Evolutionary conservation across 75 land plant species (phyloP).

Genomic region (Chamaecyparis obtusa): DNA sequence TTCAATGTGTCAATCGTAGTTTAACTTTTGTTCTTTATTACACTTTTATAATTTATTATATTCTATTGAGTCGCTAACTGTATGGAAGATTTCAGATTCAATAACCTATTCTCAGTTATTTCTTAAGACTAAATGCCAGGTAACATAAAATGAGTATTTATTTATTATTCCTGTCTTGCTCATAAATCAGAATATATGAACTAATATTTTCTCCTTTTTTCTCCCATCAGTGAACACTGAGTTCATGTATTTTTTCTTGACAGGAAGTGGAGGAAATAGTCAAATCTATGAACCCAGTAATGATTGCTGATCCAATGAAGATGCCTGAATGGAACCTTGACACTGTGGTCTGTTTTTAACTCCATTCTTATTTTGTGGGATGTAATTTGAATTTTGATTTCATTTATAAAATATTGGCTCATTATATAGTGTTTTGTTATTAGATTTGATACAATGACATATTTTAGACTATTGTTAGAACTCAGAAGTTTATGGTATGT

Average conservation of each 20-base stretch:
- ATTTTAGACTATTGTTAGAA: neutral
- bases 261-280: slow-evolving; percentile 63
- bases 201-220: neutral
- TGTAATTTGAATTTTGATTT: neutral
- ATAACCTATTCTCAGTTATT: neutral
- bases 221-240: neutral
- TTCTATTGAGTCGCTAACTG: neutral
- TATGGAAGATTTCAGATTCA: neutral
- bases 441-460: neutral
- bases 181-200: neutral
- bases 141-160: neutral
- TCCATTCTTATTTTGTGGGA: neutral
- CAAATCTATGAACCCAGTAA: slow-evolving; percentile 49
- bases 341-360: neutral
- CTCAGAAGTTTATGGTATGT: neutral
- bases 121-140: neutral
- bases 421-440: neutral
- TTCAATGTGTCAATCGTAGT: neutral
- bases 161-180: neutral
- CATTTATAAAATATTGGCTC: neutral
- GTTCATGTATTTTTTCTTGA: neutral
- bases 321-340: neutral
- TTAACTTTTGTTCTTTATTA: neutral
- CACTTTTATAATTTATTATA: neutral
- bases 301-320: slow-evolving; percentile 53